phyloP scores from a whole-genome alignment of 2,329 filamentous ascomycete species.

The Akanthomyces lecanii region DNA sequence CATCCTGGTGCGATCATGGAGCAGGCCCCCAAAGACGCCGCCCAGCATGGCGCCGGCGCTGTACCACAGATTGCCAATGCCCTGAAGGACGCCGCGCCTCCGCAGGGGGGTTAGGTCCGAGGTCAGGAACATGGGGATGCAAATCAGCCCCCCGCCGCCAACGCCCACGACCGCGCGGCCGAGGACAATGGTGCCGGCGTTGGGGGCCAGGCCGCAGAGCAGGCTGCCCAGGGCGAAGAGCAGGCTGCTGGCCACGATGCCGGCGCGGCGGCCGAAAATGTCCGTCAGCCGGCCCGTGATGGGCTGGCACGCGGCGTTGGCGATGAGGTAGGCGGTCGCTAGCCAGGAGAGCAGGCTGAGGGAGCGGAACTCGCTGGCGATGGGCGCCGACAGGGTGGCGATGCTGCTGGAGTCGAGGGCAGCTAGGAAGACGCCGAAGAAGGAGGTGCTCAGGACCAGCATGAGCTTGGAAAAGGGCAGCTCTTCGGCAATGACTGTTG shows the following conservation, averaged over 20 bases:
- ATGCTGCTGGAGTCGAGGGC: constrained; percentile 75
- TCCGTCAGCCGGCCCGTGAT: too few species aligned
- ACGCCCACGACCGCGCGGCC: constrained; percentile 72
- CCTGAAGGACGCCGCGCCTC: neutral
- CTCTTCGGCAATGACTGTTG: neutral
- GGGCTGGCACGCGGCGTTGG: too few species aligned
- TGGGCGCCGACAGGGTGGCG: constrained; percentile 76
- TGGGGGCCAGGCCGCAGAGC: constrained; percentile 55
- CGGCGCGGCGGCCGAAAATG: too few species aligned
- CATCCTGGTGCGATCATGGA: neutral
- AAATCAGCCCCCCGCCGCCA: constrained; percentile 40
- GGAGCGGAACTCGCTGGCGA: constrained; percentile 61
- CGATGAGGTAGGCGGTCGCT: too few species aligned
- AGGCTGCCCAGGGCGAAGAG: constrained; percentile 62
- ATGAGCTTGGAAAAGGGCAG: constrained; percentile 14
- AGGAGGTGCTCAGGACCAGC: constrained; percentile 52
- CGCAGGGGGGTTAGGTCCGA: neutral
- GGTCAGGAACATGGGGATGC: neutral
- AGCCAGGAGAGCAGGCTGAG: too few species aligned
- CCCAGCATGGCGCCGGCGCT: neutral
- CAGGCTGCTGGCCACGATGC: constrained; percentile 67
- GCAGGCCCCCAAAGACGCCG: neutral
- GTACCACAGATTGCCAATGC: neutral
- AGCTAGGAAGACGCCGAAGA: constrained; percentile 59
- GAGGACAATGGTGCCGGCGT: too few species aligned